Evolutionary conservation across 306 rosid genomes (phyloP).

Genomic region (Cicer bijugum): DNA sequence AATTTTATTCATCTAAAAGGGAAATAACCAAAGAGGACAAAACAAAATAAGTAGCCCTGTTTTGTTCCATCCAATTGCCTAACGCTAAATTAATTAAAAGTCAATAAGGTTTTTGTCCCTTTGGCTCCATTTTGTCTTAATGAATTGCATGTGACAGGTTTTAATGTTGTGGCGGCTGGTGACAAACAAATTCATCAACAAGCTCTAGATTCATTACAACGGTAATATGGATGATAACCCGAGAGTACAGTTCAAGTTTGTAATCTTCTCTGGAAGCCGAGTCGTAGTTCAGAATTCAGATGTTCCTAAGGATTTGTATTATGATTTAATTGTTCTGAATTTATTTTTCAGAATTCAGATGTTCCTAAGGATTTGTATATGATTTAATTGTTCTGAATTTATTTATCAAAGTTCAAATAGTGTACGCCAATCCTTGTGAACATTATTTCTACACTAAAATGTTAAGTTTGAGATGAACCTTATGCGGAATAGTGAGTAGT

Average conservation of each 20-base stretch:
- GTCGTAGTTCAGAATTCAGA: conserved; percentile 27
- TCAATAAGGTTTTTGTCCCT: not conserved
- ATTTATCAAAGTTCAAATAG: conserved; percentile 33
- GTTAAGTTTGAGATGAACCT: not conserved
- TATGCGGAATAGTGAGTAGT: not conserved
- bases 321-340: not conserved
- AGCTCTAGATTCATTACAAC: conserved; percentile 69
- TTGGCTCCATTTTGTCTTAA: conserved; percentile 17
- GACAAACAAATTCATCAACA: conserved; percentile 76
- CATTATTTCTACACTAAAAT: not conserved
- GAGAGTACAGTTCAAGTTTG: not conserved
- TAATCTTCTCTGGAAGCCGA: conserved; percentile 5
- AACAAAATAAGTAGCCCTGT: not conserved
- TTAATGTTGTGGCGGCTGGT: conserved; percentile 88
- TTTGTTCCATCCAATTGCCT: not conserved
- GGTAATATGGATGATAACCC: conserved; percentile 51
- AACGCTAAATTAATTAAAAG: not conserved
- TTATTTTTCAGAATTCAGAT: conserved; percentile 38
- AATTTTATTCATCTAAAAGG: not conserved
- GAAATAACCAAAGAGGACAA: not conserved
- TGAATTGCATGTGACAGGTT: conserved; percentile 57
- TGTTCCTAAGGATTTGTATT: conserved; percentile 15
- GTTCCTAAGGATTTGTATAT: conserved; percentile 14
- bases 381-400: conserved; percentile 7
- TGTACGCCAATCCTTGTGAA: not conserved